Conservation (phyloP, 2,329 filamentous ascomycete genomes). For the Seiridium cupressi region DNA sequence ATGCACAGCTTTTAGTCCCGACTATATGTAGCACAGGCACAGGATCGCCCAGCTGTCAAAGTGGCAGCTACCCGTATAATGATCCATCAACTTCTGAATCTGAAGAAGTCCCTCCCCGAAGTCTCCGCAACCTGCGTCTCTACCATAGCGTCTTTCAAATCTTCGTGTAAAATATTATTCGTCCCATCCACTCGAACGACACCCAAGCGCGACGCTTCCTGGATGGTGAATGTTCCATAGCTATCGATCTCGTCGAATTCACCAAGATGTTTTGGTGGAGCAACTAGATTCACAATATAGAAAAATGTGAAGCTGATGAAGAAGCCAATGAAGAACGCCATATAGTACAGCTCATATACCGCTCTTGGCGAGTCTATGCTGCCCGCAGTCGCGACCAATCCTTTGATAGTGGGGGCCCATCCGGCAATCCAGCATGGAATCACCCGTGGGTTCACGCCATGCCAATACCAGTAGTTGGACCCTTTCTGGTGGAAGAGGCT, state of each 20-base stretch:
- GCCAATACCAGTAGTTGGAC: slow-evolving; percentile 37
- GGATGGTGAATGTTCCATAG: slow-evolving; percentile 10
- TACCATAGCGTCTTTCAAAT: background rate
- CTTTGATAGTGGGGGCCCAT: slow-evolving; percentile 39
- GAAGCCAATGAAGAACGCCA: slow-evolving; percentile 14
- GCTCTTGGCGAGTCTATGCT: slow-evolving; percentile 16
- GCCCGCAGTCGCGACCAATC: slow-evolving; percentile 32
- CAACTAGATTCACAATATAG: slow-evolving; percentile 9
- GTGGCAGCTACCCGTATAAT: no score
- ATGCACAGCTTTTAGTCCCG: no score
- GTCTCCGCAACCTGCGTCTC: background rate
- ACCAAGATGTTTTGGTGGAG: background rate
- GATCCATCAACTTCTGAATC: no score
- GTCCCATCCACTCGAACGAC: background rate
- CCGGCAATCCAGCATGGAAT: slow-evolving; percentile 38
- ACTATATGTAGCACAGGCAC: no score
- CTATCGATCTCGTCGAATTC: slow-evolving; percentile 10
- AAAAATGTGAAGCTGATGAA: slow-evolving; percentile 12
- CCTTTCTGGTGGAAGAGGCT: slow-evolving; percentile 25
- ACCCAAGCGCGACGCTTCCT: slow-evolving; percentile 10
- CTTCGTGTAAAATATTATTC: background rate
- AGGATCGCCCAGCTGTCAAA: no score
- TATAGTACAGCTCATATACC: slow-evolving; percentile 12
- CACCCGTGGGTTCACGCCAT: slow-evolving; percentile 38
- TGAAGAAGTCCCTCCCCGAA: background rate